Evolutionary conservation across 169 alveolate genomes (phyloP).

Genomic region (Cryptosporidium sp.): DNA sequence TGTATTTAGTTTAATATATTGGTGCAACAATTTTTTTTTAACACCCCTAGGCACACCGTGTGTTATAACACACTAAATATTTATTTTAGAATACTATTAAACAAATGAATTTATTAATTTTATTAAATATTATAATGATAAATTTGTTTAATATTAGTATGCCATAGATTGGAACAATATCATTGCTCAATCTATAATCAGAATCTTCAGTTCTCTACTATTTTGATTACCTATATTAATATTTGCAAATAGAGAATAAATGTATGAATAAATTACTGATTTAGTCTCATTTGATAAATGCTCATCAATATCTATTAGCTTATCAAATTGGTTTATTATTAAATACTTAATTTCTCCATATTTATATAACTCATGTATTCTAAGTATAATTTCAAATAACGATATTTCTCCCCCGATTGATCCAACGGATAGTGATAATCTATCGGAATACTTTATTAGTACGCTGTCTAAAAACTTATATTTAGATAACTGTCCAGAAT

Average conservation of each 20-base stretch:
- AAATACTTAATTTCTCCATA: constrained; percentile 30
- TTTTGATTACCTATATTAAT: not conserved
- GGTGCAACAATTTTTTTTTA: constrained; percentile 14
- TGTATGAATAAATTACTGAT: constrained; percentile 9
- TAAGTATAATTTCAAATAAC: constrained; percentile 29
- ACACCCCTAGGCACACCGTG: constrained; percentile 39
- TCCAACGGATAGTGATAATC: not conserved
- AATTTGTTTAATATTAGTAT: not conserved
- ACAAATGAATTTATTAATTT: not conserved
- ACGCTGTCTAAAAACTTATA: constrained; percentile 35
- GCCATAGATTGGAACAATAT: not conserved
- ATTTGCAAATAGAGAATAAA: constrained; percentile 30
- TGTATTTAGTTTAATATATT: not conserved
- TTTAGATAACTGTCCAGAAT: not conserved
- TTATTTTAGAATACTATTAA: not conserved
- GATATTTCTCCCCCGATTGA: constrained; percentile 25
- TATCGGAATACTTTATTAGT: constrained; percentile 44
- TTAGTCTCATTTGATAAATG: constrained; percentile 32
- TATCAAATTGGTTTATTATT: constrained; percentile 49
- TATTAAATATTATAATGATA: not conserved
- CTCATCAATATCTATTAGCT: constrained; percentile 15
- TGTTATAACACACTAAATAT: not conserved
- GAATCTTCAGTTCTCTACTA: not conserved
- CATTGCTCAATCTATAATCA: constrained; percentile 6
- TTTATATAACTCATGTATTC: constrained; percentile 51